Conservation (phyloP, 2,329 filamentous ascomycete species). For the Beauveria varroae region DNA sequence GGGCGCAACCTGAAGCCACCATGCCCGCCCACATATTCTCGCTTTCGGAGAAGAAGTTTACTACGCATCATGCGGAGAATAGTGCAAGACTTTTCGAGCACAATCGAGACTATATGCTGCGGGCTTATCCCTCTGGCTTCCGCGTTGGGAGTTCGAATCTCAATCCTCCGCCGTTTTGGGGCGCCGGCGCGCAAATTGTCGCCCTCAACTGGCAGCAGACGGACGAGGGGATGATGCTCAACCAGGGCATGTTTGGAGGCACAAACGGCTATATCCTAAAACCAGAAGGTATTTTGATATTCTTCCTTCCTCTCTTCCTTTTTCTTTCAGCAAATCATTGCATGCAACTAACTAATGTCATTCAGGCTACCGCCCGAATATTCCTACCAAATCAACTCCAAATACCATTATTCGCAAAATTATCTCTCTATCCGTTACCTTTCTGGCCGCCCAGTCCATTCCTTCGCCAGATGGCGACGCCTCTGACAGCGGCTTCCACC, state of each 20-base stretch:
- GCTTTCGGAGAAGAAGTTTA: slow-evolving; percentile 55
- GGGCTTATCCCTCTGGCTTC: slow-evolving; percentile 78
- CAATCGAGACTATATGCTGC: slow-evolving; percentile 76
- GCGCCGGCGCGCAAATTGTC: slow-evolving; percentile 81
- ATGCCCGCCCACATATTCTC: slow-evolving; percentile 66
- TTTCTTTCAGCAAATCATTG: neutral
- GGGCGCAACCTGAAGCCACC: slow-evolving; percentile 61
- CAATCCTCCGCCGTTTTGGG: slow-evolving; percentile 79
- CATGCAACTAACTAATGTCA: neutral
- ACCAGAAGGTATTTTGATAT: slow-evolving; percentile 48
- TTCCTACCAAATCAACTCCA: slow-evolving; percentile 16
- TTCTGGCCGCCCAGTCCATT: slow-evolving; percentile 70
- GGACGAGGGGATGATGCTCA: slow-evolving; percentile 93
- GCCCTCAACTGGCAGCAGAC: slow-evolving; percentile 91
- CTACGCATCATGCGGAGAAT: slow-evolving; percentile 48
- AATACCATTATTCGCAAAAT: slow-evolving; percentile 34
- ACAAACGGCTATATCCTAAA: slow-evolving; percentile 84
- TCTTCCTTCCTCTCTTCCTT: neutral
- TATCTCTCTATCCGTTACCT: slow-evolving; percentile 62
- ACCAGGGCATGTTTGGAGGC: slow-evolving; percentile 83
- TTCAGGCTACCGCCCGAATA: slow-evolving; percentile 25
- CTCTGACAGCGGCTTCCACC: slow-evolving; percentile 53
- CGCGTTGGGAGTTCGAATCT: slow-evolving; percentile 80
- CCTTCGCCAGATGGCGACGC: slow-evolving; percentile 53
- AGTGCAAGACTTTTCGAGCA: slow-evolving; percentile 61